phyloP scores from a whole-genome alignment of 495 filamentous ascomycete genomes.

The Trypethelium eluteriae region DNA sequence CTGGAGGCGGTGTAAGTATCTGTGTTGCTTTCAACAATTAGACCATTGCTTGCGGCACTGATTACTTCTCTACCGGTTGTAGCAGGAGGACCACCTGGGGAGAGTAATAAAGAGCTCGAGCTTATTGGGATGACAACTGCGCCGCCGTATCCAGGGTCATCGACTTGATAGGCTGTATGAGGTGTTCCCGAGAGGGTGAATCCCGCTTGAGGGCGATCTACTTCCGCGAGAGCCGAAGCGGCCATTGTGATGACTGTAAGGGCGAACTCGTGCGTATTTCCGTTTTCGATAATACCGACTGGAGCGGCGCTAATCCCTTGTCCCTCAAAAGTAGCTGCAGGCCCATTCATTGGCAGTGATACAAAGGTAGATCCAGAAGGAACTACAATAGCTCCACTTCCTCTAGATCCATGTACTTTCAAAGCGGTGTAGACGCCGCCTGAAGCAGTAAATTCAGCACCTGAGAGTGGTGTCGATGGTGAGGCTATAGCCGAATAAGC shows the following conservation, averaged over 20 bases:
- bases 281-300: background rate
- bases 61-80: background rate
- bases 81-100: background rate
- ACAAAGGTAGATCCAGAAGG: background rate
- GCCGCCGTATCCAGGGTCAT: background rate
- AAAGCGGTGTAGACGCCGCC: background rate
- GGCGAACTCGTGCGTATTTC: background rate
- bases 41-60: background rate
- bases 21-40: background rate
- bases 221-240: background rate
- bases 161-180: background rate
- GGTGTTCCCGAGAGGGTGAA: background rate
- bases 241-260: background rate
- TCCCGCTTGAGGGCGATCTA: background rate
- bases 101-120: background rate
- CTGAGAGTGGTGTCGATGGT: background rate
- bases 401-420: background rate
- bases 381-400: background rate
- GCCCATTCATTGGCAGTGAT: background rate
- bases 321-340: background rate
- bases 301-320: background rate
- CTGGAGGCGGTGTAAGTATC: background rate
- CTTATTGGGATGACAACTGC: background rate
- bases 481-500: background rate
- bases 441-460: background rate